Percentiles rank a stretch among this genome's conserved stretches.
Conservation (phyloP, 176 grass and related monocot genomes). For the Hsuehochloa calcarea region DNA sequence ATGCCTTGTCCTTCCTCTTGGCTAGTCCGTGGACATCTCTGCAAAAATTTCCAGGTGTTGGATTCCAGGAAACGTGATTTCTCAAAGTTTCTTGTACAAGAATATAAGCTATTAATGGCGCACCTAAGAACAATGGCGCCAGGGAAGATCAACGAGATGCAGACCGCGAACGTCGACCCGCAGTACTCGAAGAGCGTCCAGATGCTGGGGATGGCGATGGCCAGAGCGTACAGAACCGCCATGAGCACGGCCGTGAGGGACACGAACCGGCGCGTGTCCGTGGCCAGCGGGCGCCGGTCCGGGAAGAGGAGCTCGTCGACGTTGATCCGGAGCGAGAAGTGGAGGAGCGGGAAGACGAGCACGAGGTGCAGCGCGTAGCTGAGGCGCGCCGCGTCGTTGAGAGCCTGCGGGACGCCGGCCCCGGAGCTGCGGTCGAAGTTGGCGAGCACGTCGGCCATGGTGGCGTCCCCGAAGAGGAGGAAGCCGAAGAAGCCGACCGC, state of each 20-base stretch:
- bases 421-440: slow-evolving; percentile 73
- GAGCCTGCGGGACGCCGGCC: slow-evolving; percentile 48
- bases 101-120: background rate
- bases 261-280: slow-evolving; percentile 61
- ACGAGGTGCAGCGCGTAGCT: slow-evolving; percentile 89
- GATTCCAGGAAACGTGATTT: background rate
- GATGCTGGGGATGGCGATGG: slow-evolving; percentile 71
- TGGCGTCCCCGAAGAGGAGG: slow-evolving; percentile 86
- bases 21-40: slow-evolving; percentile 83
- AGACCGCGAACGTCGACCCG: slow-evolving; percentile 74
- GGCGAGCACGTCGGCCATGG: slow-evolving; percentile 87
- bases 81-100: background rate
- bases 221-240: slow-evolving; percentile 50
- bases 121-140: slow-evolving; percentile 76
- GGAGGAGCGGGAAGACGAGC: slow-evolving; percentile 84
- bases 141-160: slow-evolving; percentile 86
- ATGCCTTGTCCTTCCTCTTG: slow-evolving; percentile 54
- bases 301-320: slow-evolving; percentile 84
- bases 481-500: slow-evolving; percentile 81
- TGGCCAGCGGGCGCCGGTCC: slow-evolving; percentile 23
- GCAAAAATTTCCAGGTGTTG: background rate
- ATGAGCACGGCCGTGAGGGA: slow-evolving; percentile 58
- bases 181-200: slow-evolving; percentile 86
- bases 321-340: slow-evolving; percentile 81
- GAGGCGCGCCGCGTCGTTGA: slow-evolving; percentile 80